Conservation (phyloP, 1,284 basidiomycete genomes). For the Apiotrichum sp. region DNA sequence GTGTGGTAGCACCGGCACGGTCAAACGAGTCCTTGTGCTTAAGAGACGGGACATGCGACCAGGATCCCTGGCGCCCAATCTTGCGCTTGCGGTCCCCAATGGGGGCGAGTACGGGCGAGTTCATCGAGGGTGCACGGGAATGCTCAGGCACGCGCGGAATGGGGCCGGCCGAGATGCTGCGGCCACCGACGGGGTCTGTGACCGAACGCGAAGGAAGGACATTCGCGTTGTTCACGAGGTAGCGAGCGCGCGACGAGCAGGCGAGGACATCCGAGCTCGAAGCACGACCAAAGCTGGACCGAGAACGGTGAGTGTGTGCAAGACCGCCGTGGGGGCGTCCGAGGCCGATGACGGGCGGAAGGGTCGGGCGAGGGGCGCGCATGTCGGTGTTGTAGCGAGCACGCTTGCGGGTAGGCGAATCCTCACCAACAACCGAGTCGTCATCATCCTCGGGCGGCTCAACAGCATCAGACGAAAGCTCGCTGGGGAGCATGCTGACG, state of each 20-base stretch:
- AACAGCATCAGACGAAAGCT: conserved; percentile 18
- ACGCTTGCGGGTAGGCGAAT: conserved; percentile 21
- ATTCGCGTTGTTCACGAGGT: conserved; percentile 3
- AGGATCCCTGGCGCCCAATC: conserved; percentile 19
- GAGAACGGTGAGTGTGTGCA: conserved; percentile 5
- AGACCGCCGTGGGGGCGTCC: conserved; percentile 7
- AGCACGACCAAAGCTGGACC: conserved; percentile 18
- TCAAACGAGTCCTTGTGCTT: conserved; percentile 22
- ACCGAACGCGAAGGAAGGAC: conserved; percentile 8
- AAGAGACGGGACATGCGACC: conserved; percentile 16
- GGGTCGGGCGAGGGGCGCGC: conserved; percentile 13
- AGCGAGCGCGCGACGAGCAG: conserved; percentile 20
- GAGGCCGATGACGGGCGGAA: conserved; percentile 15
- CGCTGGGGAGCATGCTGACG: conserved; percentile 18
- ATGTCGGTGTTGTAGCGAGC: conserved; percentile 9
- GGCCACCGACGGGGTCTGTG: conserved; percentile 16
- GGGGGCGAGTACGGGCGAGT: background rate
- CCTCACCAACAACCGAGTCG: conserved; percentile 14
- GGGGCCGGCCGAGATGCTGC: conserved; percentile 15
- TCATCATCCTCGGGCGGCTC: conserved; percentile 22
- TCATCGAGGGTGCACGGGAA: background rate
- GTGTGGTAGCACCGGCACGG: conserved; percentile 8
- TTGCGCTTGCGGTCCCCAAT: conserved; percentile 14
- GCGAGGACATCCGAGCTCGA: conserved; percentile 18
- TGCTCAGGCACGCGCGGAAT: conserved; percentile 8